Conservation (phyloP, 169 alveolate genomes). For the Plasmodium falciparum region DNA sequence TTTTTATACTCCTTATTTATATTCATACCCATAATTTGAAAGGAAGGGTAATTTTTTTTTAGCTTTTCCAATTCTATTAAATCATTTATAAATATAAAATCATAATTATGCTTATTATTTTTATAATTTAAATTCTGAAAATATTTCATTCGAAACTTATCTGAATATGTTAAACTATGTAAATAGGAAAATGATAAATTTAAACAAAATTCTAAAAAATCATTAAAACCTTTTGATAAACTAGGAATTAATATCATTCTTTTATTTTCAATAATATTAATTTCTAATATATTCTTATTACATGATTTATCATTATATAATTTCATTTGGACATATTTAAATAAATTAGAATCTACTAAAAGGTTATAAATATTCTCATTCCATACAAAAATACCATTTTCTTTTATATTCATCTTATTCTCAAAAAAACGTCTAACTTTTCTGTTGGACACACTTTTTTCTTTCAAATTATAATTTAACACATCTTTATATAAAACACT, state of each 20-base stretch:
- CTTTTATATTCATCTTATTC: slow-evolving; percentile 73
- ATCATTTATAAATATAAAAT: slow-evolving; percentile 48
- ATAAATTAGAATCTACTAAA: slow-evolving; percentile 43
- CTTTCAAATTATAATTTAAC: slow-evolving; percentile 20
- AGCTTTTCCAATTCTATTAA: slow-evolving; percentile 56
- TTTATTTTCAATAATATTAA: slow-evolving; percentile 54
- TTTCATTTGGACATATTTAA: slow-evolving; percentile 60
- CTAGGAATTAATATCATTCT: slow-evolving; percentile 56
- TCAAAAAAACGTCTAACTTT: slow-evolving; percentile 40
- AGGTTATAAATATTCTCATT: slow-evolving; percentile 55
- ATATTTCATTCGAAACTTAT: slow-evolving; percentile 41
- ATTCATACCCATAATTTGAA: slow-evolving; percentile 26
- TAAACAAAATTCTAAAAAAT: slow-evolving; percentile 60
- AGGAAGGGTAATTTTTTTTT: slow-evolving; percentile 23
- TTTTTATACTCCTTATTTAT: slow-evolving; percentile 31
- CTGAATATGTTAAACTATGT: slow-evolving; percentile 51
- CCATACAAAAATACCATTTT: slow-evolving; percentile 51
- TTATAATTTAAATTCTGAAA: slow-evolving; percentile 74
- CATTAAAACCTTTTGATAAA: slow-evolving; percentile 66
- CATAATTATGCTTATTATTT: slow-evolving; percentile 72
- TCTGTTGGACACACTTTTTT: background rate
- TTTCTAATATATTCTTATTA: slow-evolving; percentile 42
- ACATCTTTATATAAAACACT: slow-evolving; percentile 11
- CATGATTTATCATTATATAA: slow-evolving; percentile 17
- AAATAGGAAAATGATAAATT: slow-evolving; percentile 51